Evolutionary conservation across 345 rosid species (phyloP).

Genomic region (Streptanthus diversifolius): DNA sequence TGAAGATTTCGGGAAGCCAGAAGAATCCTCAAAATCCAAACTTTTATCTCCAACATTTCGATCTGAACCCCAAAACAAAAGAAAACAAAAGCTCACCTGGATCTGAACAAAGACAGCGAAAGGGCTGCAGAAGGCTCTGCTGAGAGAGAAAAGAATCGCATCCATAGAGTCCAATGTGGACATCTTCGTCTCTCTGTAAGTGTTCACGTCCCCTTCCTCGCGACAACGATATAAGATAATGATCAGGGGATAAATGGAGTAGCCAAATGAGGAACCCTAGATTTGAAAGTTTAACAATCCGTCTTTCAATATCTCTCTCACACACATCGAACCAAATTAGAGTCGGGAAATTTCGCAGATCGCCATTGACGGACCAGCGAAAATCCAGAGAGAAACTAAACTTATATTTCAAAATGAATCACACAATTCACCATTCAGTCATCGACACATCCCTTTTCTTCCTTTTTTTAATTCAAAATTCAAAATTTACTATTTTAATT

Average conservation of each 20-base stretch:
- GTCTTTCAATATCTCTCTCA: slow-evolving; percentile 10
- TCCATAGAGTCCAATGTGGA: slow-evolving; percentile 62
- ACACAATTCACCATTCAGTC: slow-evolving; percentile 28
- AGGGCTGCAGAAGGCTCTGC: slow-evolving; percentile 64
- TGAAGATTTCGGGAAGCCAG: too few relatives aligned
- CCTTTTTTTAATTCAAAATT: too few relatives aligned
- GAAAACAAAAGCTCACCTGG: slow-evolving; percentile 54
- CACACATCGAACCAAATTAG: slow-evolving; percentile 21
- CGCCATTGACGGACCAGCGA: slow-evolving; percentile 34
- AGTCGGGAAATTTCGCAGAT: slow-evolving; percentile 25
- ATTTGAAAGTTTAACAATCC: neutral
- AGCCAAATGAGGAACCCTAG: slow-evolving; percentile 25
- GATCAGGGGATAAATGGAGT: neutral
- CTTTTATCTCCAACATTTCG: slow-evolving; percentile 16
- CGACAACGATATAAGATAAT: neutral
- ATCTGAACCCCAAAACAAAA: slow-evolving; percentile 14
- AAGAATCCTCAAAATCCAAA: neutral
- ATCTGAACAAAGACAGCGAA: slow-evolving; percentile 83
- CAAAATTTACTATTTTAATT: neutral
- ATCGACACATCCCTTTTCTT: slow-evolving; percentile 12
- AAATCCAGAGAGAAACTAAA: slow-evolving; percentile 8
- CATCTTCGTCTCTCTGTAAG: slow-evolving; percentile 37
- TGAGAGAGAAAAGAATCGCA: slow-evolving; percentile 79
- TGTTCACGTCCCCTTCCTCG: too few relatives aligned
- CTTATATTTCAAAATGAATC: slow-evolving; percentile 18